Evolutionary conservation across 2,329 filamentous ascomycete species (phyloP).

Genomic region (Penicillium thymicola): DNA sequence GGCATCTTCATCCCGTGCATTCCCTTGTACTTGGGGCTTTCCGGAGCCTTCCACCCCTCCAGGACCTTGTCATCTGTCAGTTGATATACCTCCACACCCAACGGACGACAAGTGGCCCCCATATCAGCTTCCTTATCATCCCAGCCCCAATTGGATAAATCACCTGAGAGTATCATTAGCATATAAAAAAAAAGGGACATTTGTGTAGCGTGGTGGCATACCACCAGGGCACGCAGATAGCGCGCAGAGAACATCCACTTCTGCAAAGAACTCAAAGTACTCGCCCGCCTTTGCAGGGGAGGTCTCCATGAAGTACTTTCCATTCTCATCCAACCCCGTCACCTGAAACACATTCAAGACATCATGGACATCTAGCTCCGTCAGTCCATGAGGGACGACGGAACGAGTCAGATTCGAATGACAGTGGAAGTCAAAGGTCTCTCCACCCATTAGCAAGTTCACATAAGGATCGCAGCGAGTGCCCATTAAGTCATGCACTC

Average conservation of each 20-base stretch:
- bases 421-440: constrained; percentile 75
- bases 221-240: constrained; percentile 70
- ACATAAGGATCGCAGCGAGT: constrained; percentile 85
- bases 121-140: constrained; percentile 57
- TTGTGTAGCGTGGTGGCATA: constrained; percentile 15
- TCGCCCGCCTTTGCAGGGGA: constrained; percentile 47
- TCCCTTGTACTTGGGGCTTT: constrained; percentile 60
- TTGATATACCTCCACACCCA: constrained; percentile 70
- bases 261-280: constrained; percentile 74
- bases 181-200: background rate
- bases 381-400: constrained; percentile 64
- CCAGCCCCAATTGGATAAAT: constrained; percentile 79
- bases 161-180: constrained; percentile 45
- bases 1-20: constrained; percentile 62
- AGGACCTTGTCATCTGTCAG: constrained; percentile 56
- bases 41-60: constrained; percentile 61
- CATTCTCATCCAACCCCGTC: constrained; percentile 68
- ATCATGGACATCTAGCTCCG: constrained; percentile 75
- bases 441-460: constrained; percentile 67
- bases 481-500: constrained; percentile 74
- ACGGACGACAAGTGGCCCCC: constrained; percentile 67
- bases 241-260: constrained; percentile 69
- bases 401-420: constrained; percentile 77
- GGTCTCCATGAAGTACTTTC: constrained; percentile 69
- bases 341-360: constrained; percentile 86